Conservation (phyloP, 768 basidiomycete genomes). For the Exidia glandulosa region DNA sequence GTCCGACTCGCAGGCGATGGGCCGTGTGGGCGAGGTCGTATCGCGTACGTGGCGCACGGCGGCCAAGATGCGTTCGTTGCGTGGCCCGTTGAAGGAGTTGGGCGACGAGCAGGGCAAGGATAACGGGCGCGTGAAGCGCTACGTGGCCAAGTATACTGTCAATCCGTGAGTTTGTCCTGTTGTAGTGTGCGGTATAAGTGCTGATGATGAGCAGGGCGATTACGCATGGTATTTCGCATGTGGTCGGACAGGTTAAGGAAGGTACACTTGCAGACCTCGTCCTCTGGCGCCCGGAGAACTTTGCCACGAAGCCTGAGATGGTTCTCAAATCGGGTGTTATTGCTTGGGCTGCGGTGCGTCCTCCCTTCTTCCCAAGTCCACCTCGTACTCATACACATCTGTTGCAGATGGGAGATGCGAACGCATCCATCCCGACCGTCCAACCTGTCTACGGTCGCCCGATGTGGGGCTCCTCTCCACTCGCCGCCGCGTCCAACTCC, state of each 20-base stretch:
- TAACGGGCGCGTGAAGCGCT: slow-evolving; percentile 88
- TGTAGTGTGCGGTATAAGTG: background rate
- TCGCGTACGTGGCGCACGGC: slow-evolving; percentile 94
- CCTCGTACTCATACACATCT: background rate
- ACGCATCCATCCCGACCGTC: slow-evolving; percentile 91
- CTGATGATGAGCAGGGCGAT: slow-evolving; percentile 52
- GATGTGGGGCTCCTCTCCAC: slow-evolving; percentile 85
- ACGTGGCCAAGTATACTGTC: slow-evolving; percentile 92
- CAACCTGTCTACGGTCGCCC: slow-evolving; percentile 79
- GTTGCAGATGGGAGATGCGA: slow-evolving; percentile 86
- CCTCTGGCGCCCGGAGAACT: slow-evolving; percentile 89
- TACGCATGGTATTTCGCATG: slow-evolving; percentile 80
- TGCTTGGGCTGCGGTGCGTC: slow-evolving; percentile 70
- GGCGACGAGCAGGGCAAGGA: slow-evolving; percentile 64
- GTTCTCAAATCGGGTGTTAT: slow-evolving; percentile 93
- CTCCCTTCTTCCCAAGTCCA: background rate
- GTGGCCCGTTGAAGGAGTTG: slow-evolving; percentile 58
- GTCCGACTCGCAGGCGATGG: slow-evolving; percentile 97
- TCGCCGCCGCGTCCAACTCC: slow-evolving; percentile 75
- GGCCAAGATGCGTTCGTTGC: slow-evolving; percentile 77
- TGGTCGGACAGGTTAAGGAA: slow-evolving; percentile 73
- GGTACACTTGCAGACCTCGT: slow-evolving; percentile 90
- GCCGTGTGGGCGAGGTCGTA: slow-evolving; percentile 89
- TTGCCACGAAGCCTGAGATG: slow-evolving; percentile 88
- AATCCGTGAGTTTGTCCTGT: slow-evolving; percentile 63